A percentile compares a stretch with the other conserved stretches of the same genome.
phyloP scores from a whole-genome alignment of 2,329 filamentous ascomycete species.

The Neonectria ditissima region DNA sequence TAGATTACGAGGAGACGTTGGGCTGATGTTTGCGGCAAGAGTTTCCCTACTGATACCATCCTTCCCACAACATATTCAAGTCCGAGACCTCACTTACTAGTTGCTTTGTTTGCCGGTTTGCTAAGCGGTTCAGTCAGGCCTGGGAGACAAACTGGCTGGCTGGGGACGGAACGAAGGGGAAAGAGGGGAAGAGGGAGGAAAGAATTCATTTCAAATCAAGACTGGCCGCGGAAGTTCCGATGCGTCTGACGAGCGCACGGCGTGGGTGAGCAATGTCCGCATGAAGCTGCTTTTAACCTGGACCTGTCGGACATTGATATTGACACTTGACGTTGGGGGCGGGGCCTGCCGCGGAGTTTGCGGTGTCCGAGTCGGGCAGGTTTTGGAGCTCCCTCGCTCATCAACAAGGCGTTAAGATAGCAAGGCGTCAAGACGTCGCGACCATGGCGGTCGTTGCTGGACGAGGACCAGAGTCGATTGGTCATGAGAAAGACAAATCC shows the following conservation, averaged over 20 bases:
- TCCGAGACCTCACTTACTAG: background rate
- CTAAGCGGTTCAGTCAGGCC: slow-evolving; percentile 26
- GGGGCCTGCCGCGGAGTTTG: slow-evolving; percentile 27
- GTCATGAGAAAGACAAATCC: slow-evolving; percentile 28
- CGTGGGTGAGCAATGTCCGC: slow-evolving; percentile 3
- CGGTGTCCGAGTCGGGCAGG: slow-evolving; percentile 30
- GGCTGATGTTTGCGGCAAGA: slow-evolving; percentile 19
- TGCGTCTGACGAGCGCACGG: background rate
- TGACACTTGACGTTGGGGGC: slow-evolving; percentile 19
- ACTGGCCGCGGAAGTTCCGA: slow-evolving; percentile 6
- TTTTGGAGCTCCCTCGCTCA: slow-evolving; percentile 30
- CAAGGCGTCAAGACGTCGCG: slow-evolving; percentile 9
- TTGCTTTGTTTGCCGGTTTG: background rate
- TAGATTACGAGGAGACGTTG: slow-evolving; percentile 6
- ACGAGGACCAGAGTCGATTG: slow-evolving; percentile 29
- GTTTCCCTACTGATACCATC: background rate
- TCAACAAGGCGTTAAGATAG: slow-evolving; percentile 17
- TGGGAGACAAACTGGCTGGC: slow-evolving; percentile 7
- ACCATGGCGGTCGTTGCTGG: slow-evolving; percentile 3
- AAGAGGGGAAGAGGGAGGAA: background rate
- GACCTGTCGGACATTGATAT: slow-evolving; percentile 13
- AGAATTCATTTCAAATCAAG: slow-evolving; percentile 22
- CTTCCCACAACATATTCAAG: background rate
- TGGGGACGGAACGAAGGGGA: background rate
- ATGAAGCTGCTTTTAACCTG: slow-evolving; percentile 3